phyloP scores from a whole-genome alignment of 163 green algal species.

The Scenedesmus sp. region DNA sequence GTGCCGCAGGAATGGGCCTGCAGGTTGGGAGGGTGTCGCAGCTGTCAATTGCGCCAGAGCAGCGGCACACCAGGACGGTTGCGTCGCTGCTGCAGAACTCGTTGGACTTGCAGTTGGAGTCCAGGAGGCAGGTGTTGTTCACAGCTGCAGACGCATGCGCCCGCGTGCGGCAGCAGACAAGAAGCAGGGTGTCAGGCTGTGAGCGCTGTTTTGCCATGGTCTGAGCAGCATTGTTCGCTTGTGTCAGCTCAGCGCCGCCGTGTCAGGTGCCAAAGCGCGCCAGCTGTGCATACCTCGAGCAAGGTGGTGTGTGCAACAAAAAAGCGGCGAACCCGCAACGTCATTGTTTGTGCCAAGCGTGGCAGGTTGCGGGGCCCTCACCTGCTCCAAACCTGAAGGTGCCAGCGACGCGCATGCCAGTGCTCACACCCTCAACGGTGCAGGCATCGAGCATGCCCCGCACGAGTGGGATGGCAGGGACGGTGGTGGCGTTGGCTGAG shows the following conservation, averaged over 20 bases:
- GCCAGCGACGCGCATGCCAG: not conserved
- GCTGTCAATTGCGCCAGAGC: slow-evolving; percentile 18
- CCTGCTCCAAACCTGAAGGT: not conserved
- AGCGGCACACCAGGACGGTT: slow-evolving; percentile 13
- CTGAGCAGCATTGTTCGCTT: too few species aligned
- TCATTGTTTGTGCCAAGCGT: too few species aligned
- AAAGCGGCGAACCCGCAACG: too few species aligned
- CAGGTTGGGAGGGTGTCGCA: slow-evolving; percentile 18
- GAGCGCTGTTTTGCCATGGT: not conserved
- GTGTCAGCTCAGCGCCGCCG: too few species aligned
- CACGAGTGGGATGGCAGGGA: not conserved
- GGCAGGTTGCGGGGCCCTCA: too few species aligned
- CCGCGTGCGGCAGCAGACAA: not conserved
- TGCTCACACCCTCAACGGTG: slow-evolving; percentile 35
- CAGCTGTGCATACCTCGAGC: too few species aligned
- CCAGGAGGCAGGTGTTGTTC: slow-evolving; percentile 8
- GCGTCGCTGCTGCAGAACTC: slow-evolving; percentile 23
- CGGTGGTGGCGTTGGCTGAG: not conserved
- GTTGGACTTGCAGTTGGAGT: not conserved
- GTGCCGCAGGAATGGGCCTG: not conserved
- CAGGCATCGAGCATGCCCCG: slow-evolving; percentile 19
- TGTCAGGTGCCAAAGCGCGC: too few species aligned
- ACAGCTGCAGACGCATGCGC: not conserved
- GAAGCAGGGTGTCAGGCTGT: not conserved
- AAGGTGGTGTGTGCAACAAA: too few species aligned